Evolutionary conservation across 768 basidiomycete genomes (phyloP).

Genomic region (Pisolithus albus): DNA sequence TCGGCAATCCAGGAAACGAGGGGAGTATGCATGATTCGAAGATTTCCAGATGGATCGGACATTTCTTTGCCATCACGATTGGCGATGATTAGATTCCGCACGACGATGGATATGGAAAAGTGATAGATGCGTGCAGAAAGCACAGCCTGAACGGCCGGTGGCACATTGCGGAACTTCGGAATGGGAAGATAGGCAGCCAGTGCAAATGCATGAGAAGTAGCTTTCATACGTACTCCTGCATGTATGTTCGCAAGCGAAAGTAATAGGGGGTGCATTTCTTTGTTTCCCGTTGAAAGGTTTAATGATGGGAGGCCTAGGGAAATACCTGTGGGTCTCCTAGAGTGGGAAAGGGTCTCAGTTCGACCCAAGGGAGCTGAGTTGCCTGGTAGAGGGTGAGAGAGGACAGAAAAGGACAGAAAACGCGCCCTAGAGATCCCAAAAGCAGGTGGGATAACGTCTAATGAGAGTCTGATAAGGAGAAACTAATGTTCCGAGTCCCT

Average conservation of each 20-base stretch:
- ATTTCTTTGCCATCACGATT: conserved; percentile 20
- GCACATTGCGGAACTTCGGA: conserved; percentile 18
- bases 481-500: too few species aligned
- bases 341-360: too few species aligned
- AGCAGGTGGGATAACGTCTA: too few species aligned
- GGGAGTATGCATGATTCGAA: conserved; percentile 6
- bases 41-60: conserved; percentile 15
- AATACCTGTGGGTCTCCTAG: too few species aligned
- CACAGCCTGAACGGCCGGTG: conserved; percentile 18
- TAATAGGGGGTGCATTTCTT: conserved; percentile 26
- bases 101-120: conserved; percentile 23
- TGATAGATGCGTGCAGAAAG: conserved; percentile 26
- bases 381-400: too few species aligned
- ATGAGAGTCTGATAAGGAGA: too few species aligned
- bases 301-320: too few species aligned
- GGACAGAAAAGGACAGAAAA: too few species aligned
- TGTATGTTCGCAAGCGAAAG: conserved; percentile 29
- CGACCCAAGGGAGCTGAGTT: too few species aligned
- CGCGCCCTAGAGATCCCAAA: too few species aligned
- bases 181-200: conserved; percentile 27
- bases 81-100: conserved; percentile 23
- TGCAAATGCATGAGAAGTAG: conserved; percentile 24
- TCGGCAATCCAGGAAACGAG: conserved; percentile 14
- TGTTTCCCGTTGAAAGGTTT: too few species aligned
- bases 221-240: conserved; percentile 24